These are phyloP conservation scores for Saturnispora dispora DNA, from an alignment of 805 yeast genomes.

Conservation along the genomic window DNA sequence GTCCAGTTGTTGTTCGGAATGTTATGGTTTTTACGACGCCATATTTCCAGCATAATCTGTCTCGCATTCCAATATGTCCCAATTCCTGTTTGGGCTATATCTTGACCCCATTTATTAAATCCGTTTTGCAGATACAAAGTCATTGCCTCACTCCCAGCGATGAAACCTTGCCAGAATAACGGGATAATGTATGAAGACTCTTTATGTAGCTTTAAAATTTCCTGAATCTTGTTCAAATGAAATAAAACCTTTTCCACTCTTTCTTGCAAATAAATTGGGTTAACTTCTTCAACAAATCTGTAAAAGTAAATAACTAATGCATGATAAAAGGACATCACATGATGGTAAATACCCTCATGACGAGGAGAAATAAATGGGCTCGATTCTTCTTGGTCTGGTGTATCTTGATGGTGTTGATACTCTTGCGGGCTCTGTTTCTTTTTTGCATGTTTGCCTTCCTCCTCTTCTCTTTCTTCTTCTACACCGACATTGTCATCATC, in stretches of 20 bases:
- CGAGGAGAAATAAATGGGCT: slow-evolving; percentile 36
- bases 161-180: slow-evolving; percentile 81
- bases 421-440: slow-evolving; percentile 7
- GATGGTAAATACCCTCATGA: slow-evolving; percentile 72
- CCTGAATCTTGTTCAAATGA: slow-evolving; percentile 55
- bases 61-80: slow-evolving; percentile 85
- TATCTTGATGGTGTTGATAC: not conserved
- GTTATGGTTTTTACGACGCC: slow-evolving; percentile 61
- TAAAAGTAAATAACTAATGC: slow-evolving; percentile 64
- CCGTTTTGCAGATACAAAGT: slow-evolving; percentile 50
- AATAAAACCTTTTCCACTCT: slow-evolving; percentile 51
- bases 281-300: slow-evolving; percentile 48
- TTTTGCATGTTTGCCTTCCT: slow-evolving; percentile 8
- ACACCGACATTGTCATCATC: too few relatives aligned
- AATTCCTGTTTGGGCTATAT: slow-evolving; percentile 47
- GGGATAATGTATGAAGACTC: slow-evolving; percentile 59
- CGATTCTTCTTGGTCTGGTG: not conserved
- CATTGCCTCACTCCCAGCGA: slow-evolving; percentile 75
- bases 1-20: slow-evolving; percentile 65
- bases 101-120: slow-evolving; percentile 67
- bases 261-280: slow-evolving; percentile 50
- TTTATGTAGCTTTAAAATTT: slow-evolving; percentile 37
- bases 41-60: slow-evolving; percentile 77
- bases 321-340: slow-evolving; percentile 69
- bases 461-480: not conserved